Base-by-base conservation (phyloP, 2,329 filamentous ascomycete genomes). In the Orbilia brochopaga region DNA sequence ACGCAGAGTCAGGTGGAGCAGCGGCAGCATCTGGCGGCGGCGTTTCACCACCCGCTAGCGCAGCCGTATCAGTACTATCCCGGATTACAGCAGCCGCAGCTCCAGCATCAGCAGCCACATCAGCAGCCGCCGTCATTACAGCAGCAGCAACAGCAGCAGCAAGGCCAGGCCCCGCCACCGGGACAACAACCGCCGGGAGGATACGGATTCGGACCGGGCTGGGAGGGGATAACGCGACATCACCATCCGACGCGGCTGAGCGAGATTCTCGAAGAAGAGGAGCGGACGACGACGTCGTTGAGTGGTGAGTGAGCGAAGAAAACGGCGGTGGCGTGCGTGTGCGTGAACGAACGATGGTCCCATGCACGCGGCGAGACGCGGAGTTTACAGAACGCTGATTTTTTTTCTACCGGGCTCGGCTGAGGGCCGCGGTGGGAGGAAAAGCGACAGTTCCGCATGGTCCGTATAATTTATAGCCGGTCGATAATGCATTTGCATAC, bases 161-260 rank as follows among this genome's bases (percentile, higher is more conserved):
- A 88, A 90, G 78, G 83, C 83, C 75, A 84, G 83, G 73, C 88
- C 87, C 76, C 86, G 23, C 63, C 67, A 10, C 66, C 72, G 40
- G 42, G 64, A 51, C 65, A 75, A 32, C 69, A 67, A 11, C 84
- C 78, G 86, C 88, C 80, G 89, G 89, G 15, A 79, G 89, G 92
- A 79, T 92, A 90, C 79, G 83, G 83, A n/a, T 79, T 83, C 6
- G 85, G 85, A 1, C 84, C 87, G 1, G 88, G 86, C 15, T 95
- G 91, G 90, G 90, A 94, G 74, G 80, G 81, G n/a, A 82, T 91
- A 23, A 85, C 87, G 4, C 79, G 83, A 63, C 92, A 96, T 79
- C 90, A 94, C 75, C 91, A 96, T 80, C 92, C 92, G 0, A 96
- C 92, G 7, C 83, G 92, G 64, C 82, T 96, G 74, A 96, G 91